Conservation (phyloP, 192 early-diverging fungal genomes). For the Spizellomyces punctatus region DNA sequence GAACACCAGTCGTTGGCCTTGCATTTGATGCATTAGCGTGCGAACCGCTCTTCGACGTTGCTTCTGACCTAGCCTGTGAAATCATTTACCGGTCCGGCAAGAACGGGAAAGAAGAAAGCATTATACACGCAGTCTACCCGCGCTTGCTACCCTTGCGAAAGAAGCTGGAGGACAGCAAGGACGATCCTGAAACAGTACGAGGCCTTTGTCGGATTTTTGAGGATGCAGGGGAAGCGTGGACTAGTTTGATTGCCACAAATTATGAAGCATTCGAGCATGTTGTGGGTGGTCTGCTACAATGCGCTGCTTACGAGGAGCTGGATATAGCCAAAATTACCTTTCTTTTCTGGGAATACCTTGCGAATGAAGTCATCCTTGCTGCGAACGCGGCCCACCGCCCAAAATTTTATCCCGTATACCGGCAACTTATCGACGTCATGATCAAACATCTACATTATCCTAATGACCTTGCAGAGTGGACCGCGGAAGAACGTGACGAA, state of each 20-base stretch:
- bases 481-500: slow-evolving; percentile 90
- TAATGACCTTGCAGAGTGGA: slow-evolving; percentile 52
- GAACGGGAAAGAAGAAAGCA: slow-evolving; percentile 39
- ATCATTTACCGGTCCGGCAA: slow-evolving; percentile 59
- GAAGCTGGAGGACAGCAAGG: slow-evolving; percentile 52
- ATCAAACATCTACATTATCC: slow-evolving; percentile 90
- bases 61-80: slow-evolving; percentile 81
- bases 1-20: slow-evolving; percentile 67
- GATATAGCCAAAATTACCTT: slow-evolving; percentile 92
- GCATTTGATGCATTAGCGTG: slow-evolving; percentile 74
- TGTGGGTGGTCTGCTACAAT: slow-evolving; percentile 81
- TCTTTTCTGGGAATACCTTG: slow-evolving; percentile 84
- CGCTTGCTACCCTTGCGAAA: slow-evolving; percentile 39
- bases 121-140: slow-evolving; percentile 67
- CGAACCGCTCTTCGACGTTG: slow-evolving; percentile 78
- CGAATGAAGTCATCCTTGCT: slow-evolving; percentile 49
- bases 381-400: slow-evolving; percentile 39
- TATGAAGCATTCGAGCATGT: slow-evolving; percentile 70
- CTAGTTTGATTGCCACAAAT: slow-evolving; percentile 70
- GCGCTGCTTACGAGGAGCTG: slow-evolving; percentile 75
- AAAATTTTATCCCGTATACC: slow-evolving; percentile 65
- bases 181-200: slow-evolving; percentile 80
- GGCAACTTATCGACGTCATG: slow-evolving; percentile 76
- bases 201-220: slow-evolving; percentile 86
- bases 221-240: slow-evolving; percentile 87